These are phyloP conservation scores for Elasticomyces elasticus DNA, from an alignment of 495 filamentous ascomycete genomes.

Conservation along the genomic window DNA sequence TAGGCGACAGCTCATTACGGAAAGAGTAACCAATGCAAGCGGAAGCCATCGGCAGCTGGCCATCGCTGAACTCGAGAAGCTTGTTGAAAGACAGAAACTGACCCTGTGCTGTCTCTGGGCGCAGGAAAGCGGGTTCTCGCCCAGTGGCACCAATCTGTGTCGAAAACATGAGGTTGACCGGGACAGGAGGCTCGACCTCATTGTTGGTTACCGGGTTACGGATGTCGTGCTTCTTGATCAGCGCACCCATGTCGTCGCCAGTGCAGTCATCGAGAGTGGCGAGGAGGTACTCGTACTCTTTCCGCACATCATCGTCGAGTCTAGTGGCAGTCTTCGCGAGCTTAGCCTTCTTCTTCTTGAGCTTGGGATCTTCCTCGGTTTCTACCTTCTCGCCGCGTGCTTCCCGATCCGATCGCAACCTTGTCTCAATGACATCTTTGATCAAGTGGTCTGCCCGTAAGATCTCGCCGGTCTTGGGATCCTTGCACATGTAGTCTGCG, in stretches of 20 bases:
- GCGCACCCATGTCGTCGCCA: slow-evolving; percentile 54
- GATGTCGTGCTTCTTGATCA: slow-evolving; percentile 58
- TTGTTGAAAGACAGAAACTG: slow-evolving; percentile 70
- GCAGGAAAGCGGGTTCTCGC: slow-evolving; percentile 52
- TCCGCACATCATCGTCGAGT: slow-evolving; percentile 52
- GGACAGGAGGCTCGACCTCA: slow-evolving; percentile 50
- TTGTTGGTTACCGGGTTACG: slow-evolving; percentile 53
- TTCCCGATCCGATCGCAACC: slow-evolving; percentile 54
- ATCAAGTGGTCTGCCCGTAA: slow-evolving; percentile 92
- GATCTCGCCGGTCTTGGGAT: slow-evolving; percentile 93
- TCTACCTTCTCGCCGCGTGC: slow-evolving; percentile 52
- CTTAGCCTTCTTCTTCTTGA: slow-evolving; percentile 50
- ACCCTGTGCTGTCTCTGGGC: slow-evolving; percentile 62
- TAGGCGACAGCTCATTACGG: slow-evolving; percentile 64
- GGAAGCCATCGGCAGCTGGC: slow-evolving; percentile 64
- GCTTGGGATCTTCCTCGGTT: slow-evolving; percentile 40
- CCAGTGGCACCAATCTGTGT: slow-evolving; percentile 59
- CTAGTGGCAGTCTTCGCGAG: slow-evolving; percentile 48
- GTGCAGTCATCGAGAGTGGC: slow-evolving; percentile 62
- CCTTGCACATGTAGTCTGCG: slow-evolving; percentile 98
- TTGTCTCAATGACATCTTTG: slow-evolving; percentile 77
- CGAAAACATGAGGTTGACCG: slow-evolving; percentile 71
- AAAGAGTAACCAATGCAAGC: slow-evolving; percentile 70
- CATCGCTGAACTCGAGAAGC: slow-evolving; percentile 68
- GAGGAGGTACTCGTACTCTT: slow-evolving; percentile 59